These are phyloP conservation scores for Alternaria rosae DNA, from an alignment of 2,329 filamentous ascomycete species.

Conservation along the genomic window DNA sequence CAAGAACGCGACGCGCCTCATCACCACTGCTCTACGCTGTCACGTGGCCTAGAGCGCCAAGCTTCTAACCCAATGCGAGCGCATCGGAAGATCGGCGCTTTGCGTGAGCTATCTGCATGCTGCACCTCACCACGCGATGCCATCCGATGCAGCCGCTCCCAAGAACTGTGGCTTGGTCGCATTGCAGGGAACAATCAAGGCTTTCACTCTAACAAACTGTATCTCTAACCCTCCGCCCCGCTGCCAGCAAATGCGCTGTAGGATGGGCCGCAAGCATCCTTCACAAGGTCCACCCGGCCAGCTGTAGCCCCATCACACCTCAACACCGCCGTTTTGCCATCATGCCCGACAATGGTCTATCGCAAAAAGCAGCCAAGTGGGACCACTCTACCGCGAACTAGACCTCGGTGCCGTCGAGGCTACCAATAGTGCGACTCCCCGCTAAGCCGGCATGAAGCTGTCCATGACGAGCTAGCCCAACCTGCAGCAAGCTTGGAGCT, in stretches of 20 bases:
- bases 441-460: constrained; percentile 29
- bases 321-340: constrained; percentile 32
- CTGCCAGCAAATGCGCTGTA: constrained; percentile 22
- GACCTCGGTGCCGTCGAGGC: constrained; percentile 11
- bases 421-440: constrained; percentile 30
- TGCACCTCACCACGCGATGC: constrained; percentile 24
- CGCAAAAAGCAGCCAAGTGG: constrained; percentile 17
- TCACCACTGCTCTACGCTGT: constrained; percentile 14
- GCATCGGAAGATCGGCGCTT: constrained; percentile 28
- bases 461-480: constrained; percentile 38
- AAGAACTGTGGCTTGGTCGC: constrained; percentile 18
- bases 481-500: constrained; percentile 38
- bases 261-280: constrained; percentile 18
- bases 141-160: constrained; percentile 39
- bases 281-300: constrained; percentile 24
- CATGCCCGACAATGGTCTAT: constrained; percentile 18
- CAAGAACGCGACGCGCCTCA: constrained; percentile 25
- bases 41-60: neutral
- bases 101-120: constrained; percentile 24
- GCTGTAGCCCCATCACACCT: constrained; percentile 25
- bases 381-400: constrained; percentile 8
- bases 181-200: constrained; percentile 37
- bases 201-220: constrained; percentile 14
- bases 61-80: neutral
- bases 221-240: constrained; percentile 11